Percentiles rank a stretch among this genome's conserved stretches.
These are phyloP conservation scores for Asparagopsis taxiformis DNA, from an alignment of 31 red algal genomes.

Conservation along the genomic window DNA sequence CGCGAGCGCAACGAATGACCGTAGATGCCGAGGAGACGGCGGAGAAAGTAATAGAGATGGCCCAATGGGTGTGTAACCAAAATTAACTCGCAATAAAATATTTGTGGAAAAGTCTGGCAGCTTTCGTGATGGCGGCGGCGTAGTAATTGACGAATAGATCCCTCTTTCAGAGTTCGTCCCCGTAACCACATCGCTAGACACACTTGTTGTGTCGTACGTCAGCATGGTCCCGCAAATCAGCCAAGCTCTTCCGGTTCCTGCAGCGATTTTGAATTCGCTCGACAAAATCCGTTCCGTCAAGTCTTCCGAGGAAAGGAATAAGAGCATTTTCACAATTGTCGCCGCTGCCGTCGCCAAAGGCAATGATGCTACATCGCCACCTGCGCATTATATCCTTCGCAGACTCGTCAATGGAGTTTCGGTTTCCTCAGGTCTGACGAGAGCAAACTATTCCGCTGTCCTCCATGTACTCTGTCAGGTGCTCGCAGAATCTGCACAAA, in stretches of 20 bases:
- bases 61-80: constrained; percentile 46
- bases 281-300: neutral
- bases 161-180: neutral
- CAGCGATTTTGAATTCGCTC: too few relatives aligned
- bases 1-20: constrained; percentile 50
- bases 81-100: too few relatives aligned
- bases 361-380: neutral
- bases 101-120: neutral
- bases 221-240: too few relatives aligned
- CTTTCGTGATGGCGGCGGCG: constrained; percentile 6
- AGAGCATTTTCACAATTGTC: neutral
- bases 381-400: constrained; percentile 1
- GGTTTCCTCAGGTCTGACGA: constrained; percentile 6
- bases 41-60: constrained; percentile 33
- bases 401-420: constrained; percentile 15
- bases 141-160: neutral
- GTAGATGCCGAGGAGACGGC: constrained; percentile 34
- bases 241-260: too few relatives aligned
- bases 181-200: neutral
- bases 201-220: neutral
- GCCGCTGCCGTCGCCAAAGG: constrained; percentile 1
- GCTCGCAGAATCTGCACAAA: neutral
- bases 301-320: neutral
- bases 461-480: constrained; percentile 1
- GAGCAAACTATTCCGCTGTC: constrained; percentile 10